Evolutionary conservation across 306 rosid species (phyloP).

Genomic region (Cicer pinnatifidum): DNA sequence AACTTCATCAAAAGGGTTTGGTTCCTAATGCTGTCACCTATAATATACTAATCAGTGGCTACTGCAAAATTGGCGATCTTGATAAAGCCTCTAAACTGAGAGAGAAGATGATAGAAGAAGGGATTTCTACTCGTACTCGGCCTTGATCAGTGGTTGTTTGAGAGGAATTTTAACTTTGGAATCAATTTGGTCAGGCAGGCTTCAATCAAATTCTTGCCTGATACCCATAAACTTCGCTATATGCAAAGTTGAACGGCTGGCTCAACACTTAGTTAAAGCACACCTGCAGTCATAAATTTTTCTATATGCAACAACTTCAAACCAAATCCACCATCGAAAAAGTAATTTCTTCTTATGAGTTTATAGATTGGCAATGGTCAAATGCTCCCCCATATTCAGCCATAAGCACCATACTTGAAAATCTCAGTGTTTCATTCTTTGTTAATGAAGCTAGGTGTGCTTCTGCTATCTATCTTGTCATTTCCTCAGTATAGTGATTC

Average conservation of each 20-base stretch:
- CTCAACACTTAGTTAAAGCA: background rate
- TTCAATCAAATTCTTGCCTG: conserved; percentile 39
- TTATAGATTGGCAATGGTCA: conserved; percentile 13
- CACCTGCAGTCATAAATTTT: conserved; percentile 25
- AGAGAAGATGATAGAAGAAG: conserved; percentile 67
- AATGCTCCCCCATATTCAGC: conserved; percentile 24
- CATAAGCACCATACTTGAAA: conserved; percentile 30
- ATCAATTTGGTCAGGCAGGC: conserved; percentile 49
- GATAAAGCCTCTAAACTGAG: conserved; percentile 67
- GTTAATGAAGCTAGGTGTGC: conserved; percentile 22
- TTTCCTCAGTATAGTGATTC: conserved; percentile 5
- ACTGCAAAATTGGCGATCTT: conserved; percentile 61
- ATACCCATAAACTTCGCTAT: conserved; percentile 27
- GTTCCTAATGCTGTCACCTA: conserved; percentile 74
- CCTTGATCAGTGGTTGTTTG: conserved; percentile 51
- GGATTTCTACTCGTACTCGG: conserved; percentile 54
- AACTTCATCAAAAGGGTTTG: conserved; percentile 72
- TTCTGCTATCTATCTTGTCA: conserved; percentile 5
- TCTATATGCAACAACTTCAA: conserved; percentile 12
- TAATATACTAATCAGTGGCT: conserved; percentile 69
- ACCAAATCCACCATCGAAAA: conserved; percentile 8
- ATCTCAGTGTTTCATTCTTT: conserved; percentile 6
- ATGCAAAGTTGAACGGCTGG: conserved; percentile 35
- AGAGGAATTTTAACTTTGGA: conserved; percentile 42
- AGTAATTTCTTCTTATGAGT: background rate